Conservation (phyloP, 2,329 filamentous ascomycete genomes). For the Apiospora saccharicola region DNA sequence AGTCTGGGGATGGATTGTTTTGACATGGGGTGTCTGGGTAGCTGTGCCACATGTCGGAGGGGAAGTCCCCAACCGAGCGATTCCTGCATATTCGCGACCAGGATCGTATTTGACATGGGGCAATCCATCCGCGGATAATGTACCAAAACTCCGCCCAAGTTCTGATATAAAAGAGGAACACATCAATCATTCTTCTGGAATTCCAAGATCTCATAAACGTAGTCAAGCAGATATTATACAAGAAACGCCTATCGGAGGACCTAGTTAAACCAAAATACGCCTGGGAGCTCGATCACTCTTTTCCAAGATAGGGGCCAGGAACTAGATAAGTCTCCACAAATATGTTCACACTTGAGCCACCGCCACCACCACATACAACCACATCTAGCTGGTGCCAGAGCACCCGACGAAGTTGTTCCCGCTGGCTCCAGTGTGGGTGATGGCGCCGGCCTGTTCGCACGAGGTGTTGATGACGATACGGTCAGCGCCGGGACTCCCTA, state of each 20-base stretch:
- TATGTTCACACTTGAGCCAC: not conserved
- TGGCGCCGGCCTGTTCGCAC: slow-evolving; percentile 66
- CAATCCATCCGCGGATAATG: not conserved
- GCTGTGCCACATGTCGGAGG: slow-evolving; percentile 1
- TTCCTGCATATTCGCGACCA: not conserved
- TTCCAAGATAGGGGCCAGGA: too few species aligned
- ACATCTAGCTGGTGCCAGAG: slow-evolving; percentile 39
- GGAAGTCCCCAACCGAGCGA: not conserved
- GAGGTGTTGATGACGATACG: slow-evolving; percentile 68
- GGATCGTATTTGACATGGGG: not conserved
- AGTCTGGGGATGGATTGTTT: not conserved
- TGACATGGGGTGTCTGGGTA: not conserved
- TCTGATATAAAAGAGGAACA: too few species aligned
- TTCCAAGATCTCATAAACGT: too few species aligned
- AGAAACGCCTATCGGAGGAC: not conserved
- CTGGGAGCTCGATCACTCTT: too few species aligned
- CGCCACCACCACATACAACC: too few species aligned
- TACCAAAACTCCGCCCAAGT: too few species aligned
- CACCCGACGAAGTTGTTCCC: slow-evolving; percentile 75
- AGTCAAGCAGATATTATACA: too few species aligned
- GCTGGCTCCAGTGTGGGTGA: slow-evolving; percentile 75
- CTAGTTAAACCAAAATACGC: not conserved
- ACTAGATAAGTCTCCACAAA: not conserved
- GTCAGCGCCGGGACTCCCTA: slow-evolving; percentile 70
- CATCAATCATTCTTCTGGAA: not conserved